Evolutionary conservation across 2,329 filamentous ascomycete genomes (phyloP).

Genomic region (Epichloe hybrida): DNA sequence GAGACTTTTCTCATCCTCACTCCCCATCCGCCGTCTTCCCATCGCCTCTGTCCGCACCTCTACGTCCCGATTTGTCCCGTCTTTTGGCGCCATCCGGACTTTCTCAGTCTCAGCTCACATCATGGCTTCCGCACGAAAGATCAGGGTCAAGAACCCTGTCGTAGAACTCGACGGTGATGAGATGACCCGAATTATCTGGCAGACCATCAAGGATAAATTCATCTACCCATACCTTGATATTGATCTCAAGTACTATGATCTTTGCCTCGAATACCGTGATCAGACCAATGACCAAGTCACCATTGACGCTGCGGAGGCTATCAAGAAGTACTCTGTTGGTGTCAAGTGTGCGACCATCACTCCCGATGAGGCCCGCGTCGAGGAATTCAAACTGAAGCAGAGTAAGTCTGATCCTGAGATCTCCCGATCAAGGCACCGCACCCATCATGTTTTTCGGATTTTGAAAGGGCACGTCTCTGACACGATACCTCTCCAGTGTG

Average conservation of each 20-base stretch:
- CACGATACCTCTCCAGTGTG: slow-evolving; percentile 55
- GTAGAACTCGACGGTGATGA: slow-evolving; percentile 91
- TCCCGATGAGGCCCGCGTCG: slow-evolving; percentile 86
- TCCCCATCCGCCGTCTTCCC: slow-evolving; percentile 16
- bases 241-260: slow-evolving; percentile 95
- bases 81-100: slow-evolving; percentile 29
- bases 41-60: slow-evolving; percentile 14
- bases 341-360: slow-evolving; percentile 99
- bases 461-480: background rate
- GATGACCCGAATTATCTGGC: slow-evolving; percentile 99
- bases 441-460: background rate
- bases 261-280: slow-evolving; percentile 89
- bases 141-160: slow-evolving; percentile 98
- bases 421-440: background rate
- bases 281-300: slow-evolving; percentile 95
- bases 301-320: slow-evolving; percentile 85
- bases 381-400: slow-evolving; percentile 98
- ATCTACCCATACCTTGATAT: slow-evolving; percentile 93
- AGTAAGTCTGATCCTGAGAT: slow-evolving; percentile 44
- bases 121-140: slow-evolving; percentile 60
- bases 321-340: slow-evolving; percentile 97
- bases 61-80: slow-evolving; percentile 28
- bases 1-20: slow-evolving; percentile 18
- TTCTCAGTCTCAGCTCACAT: slow-evolving; percentile 53
- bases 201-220: slow-evolving; percentile 98